A percentile compares a stretch with the other conserved stretches of the same genome.
These are phyloP conservation scores for Yamadazyma endophytica DNA, from an alignment of 805 yeast species.

Conservation along the genomic window DNA sequence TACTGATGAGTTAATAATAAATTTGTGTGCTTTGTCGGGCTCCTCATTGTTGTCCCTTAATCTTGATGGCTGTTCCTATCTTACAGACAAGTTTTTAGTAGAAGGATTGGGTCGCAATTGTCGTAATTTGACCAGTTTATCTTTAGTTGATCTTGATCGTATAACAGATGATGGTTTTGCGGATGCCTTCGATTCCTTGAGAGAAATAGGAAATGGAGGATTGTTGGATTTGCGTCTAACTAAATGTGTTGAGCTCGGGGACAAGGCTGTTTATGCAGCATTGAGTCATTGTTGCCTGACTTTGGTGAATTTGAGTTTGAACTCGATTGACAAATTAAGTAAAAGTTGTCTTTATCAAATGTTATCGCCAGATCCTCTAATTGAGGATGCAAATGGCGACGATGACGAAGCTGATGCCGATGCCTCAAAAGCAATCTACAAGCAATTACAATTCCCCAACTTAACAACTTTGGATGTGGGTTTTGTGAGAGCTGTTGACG, in stretches of 20 bases:
- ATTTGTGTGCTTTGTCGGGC: slow-evolving; percentile 60
- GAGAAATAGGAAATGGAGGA: slow-evolving; percentile 45
- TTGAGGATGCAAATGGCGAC: slow-evolving; percentile 7
- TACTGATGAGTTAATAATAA: slow-evolving; percentile 62
- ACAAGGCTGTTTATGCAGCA: slow-evolving; percentile 56
- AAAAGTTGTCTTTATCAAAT: slow-evolving; percentile 45
- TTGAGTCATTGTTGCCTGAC: slow-evolving; percentile 62
- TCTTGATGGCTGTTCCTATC: slow-evolving; percentile 67
- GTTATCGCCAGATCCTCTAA: slow-evolving; percentile 31
- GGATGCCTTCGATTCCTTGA: slow-evolving; percentile 55
- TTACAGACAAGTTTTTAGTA: slow-evolving; percentile 60
- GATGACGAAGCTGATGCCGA: slow-evolving; percentile 5
- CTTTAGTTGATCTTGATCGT: slow-evolving; percentile 56
- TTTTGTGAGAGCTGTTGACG: slow-evolving; percentile 74
- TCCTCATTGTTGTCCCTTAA: slow-evolving; percentile 51
- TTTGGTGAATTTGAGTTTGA: slow-evolving; percentile 64
- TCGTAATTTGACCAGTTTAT: slow-evolving; percentile 50
- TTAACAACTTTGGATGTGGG: slow-evolving; percentile 72
- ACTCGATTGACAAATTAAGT: slow-evolving; percentile 63
- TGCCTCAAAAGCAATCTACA: slow-evolving; percentile 10
- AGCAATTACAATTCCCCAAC: slow-evolving; percentile 42
- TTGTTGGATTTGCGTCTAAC: slow-evolving; percentile 56
- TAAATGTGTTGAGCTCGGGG: slow-evolving; percentile 64
- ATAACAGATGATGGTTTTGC: slow-evolving; percentile 67
- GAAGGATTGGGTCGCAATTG: slow-evolving; percentile 56